Conservation (phyloP, 2,329 filamentous ascomycete genomes). For the Calonectria henricotiae region DNA sequence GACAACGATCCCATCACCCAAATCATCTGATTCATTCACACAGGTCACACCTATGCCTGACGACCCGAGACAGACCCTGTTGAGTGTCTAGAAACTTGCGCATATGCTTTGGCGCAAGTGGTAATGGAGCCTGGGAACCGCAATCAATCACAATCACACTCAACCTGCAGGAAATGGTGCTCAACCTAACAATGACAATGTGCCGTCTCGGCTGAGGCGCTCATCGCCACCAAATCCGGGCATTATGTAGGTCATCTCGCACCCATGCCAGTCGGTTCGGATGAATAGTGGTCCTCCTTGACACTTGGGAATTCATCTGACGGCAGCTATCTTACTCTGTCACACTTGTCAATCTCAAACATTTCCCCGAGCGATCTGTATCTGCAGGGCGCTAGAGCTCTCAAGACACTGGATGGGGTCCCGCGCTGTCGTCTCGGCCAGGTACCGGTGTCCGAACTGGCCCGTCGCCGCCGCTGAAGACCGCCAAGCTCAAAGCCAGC, state of each 20-base stretch:
- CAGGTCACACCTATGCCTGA: constrained; percentile 11
- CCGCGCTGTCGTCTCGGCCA: constrained; percentile 15
- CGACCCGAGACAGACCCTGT: not conserved
- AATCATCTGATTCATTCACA: constrained; percentile 26
- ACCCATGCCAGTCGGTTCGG: constrained; percentile 19
- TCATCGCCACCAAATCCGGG: constrained; percentile 16
- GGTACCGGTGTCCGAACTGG: constrained; percentile 24
- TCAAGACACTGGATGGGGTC: constrained; percentile 27
- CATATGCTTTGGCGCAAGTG: not conserved
- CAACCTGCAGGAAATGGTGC: constrained; percentile 4
- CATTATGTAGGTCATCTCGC: constrained; percentile 19
- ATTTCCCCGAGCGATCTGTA: constrained; percentile 38
- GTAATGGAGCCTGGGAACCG: not conserved
- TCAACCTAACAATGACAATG: not conserved
- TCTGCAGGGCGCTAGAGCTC: constrained; percentile 31
- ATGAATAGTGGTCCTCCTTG: constrained; percentile 13
- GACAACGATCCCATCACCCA: not conserved
- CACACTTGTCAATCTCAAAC: constrained; percentile 39
- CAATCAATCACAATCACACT: constrained; percentile 29
- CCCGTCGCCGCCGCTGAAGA: constrained; percentile 19
- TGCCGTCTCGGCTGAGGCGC: constrained; percentile 17
- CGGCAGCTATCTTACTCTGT: constrained; percentile 26
- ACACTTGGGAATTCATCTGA: constrained; percentile 20
- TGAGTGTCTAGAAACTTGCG: constrained; percentile 1
- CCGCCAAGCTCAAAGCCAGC: constrained; percentile 12